Conservation (phyloP, 1,284 basidiomycete species). For the Singerocomus rubriflavus region DNA sequence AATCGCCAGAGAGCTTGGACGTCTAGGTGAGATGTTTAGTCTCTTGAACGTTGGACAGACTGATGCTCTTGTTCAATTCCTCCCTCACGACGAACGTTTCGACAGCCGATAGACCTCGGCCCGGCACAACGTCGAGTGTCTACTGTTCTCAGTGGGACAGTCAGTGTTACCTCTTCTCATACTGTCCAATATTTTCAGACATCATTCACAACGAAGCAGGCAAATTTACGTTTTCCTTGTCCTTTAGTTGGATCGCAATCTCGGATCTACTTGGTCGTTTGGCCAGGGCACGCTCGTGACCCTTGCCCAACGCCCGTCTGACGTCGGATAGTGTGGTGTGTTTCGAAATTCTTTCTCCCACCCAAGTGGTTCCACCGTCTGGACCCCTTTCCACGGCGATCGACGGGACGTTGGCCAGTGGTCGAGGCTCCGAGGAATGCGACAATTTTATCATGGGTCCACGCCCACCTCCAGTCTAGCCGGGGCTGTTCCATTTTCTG, state of each 20-base stretch:
- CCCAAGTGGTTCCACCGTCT: not conserved
- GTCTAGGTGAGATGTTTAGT: not conserved
- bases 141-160: not conserved
- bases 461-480: not conserved
- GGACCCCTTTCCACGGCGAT: not conserved
- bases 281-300: not conserved
- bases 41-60: conserved; percentile 4
- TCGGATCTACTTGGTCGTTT: not conserved
- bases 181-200: not conserved
- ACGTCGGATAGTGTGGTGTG: not conserved
- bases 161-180: not conserved
- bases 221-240: not conserved
- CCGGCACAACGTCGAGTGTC: not conserved
- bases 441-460: conserved; percentile 2
- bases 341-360: not conserved
- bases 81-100: conserved; percentile 20
- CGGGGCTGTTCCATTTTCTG: conserved; percentile 6
- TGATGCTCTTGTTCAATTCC: not conserved
- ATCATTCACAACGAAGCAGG: not conserved
- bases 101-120: conserved; percentile 14
- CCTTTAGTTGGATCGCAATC: conserved; percentile 5
- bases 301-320: conserved; percentile 2
- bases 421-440: not conserved
- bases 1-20: no score
- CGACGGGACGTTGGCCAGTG: not conserved